Conservation (phyloP, 139 green algal genomes). For the Chlorella sp. region DNA sequence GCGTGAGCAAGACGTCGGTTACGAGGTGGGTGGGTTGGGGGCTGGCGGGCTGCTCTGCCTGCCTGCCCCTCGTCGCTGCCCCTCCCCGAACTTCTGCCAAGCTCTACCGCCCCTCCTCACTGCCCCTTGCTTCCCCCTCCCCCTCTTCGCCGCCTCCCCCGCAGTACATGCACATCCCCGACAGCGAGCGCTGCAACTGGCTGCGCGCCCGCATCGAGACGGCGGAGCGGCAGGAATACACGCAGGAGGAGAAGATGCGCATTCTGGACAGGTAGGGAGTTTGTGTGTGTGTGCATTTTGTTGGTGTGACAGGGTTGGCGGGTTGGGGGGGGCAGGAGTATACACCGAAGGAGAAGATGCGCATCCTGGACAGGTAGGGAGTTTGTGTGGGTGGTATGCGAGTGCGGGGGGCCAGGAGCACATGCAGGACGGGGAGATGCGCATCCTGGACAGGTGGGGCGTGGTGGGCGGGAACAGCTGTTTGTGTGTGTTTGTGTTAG, state of each 20-base stretch:
- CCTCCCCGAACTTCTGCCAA: not conserved
- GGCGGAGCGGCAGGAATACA: slow-evolving; percentile 45
- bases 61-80: too few relatives aligned
- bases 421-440: slow-evolving; percentile 73
- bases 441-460: slow-evolving; percentile 58
- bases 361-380: slow-evolving; percentile 88
- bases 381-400: too few relatives aligned
- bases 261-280: slow-evolving; percentile 88
- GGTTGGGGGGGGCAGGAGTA: slow-evolving; percentile 46
- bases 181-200: slow-evolving; percentile 96
- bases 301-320: too few relatives aligned
- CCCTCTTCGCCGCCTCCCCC: not conserved
- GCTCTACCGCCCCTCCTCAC: not conserved
- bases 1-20: too few relatives aligned
- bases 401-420: slow-evolving; percentile 44
- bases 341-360: slow-evolving; percentile 74
- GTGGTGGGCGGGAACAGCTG: not conserved
- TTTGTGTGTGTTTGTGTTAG: not conserved
- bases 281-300: too few relatives aligned
- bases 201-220: slow-evolving; percentile 90
- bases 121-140: not conserved
- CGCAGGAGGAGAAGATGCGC: slow-evolving; percentile 77
- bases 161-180: slow-evolving; percentile 99
- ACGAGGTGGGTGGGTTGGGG: too few relatives aligned
- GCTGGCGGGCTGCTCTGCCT: too few relatives aligned